Percentiles rank a stretch among this genome's conserved stretches.
phyloP scores from a whole-genome alignment of 202 grass and related monocot genomes.

The Setaria viridis region DNA sequence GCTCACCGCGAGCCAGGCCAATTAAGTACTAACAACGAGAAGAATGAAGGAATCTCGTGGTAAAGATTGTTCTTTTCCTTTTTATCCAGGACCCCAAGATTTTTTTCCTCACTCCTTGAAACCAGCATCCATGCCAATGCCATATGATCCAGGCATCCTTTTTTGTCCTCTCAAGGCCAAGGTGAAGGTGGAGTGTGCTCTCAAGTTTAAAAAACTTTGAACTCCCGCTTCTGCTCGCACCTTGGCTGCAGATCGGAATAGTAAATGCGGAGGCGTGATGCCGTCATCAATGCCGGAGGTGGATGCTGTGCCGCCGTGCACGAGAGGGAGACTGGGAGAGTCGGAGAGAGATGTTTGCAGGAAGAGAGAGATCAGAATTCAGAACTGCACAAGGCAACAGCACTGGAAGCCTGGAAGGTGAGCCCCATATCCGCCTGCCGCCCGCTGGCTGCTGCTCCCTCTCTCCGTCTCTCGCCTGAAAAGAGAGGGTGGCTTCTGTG shows the following conservation, averaged over 20 bases:
- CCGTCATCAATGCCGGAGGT: constrained; percentile 44
- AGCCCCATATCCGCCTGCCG: constrained; percentile 28
- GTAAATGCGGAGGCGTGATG: constrained; percentile 53
- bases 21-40: constrained; percentile 50
- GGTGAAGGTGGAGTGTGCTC: background rate
- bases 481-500: constrained; percentile 27
- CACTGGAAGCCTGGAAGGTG: constrained; percentile 20
- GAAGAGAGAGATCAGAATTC: background rate
- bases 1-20: background rate
- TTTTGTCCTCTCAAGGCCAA: constrained; percentile 41
- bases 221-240: constrained; percentile 3
- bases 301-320: constrained; percentile 19
- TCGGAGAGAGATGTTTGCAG: background rate
- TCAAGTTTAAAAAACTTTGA: constrained; percentile 51
- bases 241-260: constrained; percentile 7
- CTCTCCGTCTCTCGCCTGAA: constrained; percentile 19
- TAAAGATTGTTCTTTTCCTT: constrained; percentile 45
- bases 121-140: constrained; percentile 3
- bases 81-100: constrained; percentile 18
- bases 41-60: constrained; percentile 58
- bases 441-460: background rate
- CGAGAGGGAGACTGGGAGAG: background rate
- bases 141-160: constrained; percentile 39
- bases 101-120: background rate
- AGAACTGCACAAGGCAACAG: constrained; percentile 5